Evolutionary conservation across 768 basidiomycete species (phyloP).

Genomic region (Mycena vitilis): DNA sequence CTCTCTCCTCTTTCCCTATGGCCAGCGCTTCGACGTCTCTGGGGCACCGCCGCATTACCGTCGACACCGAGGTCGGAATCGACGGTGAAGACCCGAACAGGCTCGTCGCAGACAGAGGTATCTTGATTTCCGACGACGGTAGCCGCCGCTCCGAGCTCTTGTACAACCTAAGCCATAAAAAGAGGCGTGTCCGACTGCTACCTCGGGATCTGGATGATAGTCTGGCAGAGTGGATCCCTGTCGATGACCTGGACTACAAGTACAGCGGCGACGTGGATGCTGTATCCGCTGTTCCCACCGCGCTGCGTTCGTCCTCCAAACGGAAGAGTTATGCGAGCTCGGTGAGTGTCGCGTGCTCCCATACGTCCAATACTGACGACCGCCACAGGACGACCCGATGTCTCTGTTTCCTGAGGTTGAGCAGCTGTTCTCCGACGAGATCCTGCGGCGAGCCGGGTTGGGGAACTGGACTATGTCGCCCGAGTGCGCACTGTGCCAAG

Average conservation of each 20-base stretch:
- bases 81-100: no score
- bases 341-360: neutral
- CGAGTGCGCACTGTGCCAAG: no score
- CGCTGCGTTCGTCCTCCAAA: no score
- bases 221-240: neutral
- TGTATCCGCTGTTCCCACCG: neutral
- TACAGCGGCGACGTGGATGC: no score
- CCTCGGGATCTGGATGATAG: neutral
- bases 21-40: no score
- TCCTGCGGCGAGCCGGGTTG: neutral
- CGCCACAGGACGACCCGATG: neutral
- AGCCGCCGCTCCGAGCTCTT: neutral
- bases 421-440: neutral
- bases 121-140: neutral
- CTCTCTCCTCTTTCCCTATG: no score
- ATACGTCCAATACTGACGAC: neutral
- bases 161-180: neutral
- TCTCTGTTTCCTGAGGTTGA: neutral
- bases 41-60: no score
- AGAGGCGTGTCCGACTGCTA: neutral
- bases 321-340: neutral
- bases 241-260: neutral
- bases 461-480: neutral
- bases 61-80: no score
- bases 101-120: neutral